Percentiles rank a stretch among this genome's conserved stretches.
Conservation (phyloP, 352 stramenopile genomes). For the Globisporangium canariense region DNA sequence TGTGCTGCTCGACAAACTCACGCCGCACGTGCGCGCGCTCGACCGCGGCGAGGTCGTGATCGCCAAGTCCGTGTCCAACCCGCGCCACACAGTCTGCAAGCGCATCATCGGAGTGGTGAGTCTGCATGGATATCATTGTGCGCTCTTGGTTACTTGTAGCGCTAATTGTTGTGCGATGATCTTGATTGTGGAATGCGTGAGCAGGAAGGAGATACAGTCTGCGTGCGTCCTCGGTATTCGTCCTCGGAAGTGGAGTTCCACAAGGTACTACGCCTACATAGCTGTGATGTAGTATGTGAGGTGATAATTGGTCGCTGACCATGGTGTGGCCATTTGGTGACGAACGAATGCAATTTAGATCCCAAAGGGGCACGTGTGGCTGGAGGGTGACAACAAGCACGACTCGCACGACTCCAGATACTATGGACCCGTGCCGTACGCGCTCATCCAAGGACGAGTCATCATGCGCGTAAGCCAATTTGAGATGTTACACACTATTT, state of each 20-base stretch:
- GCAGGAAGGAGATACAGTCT: constrained; percentile 78
- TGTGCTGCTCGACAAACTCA: constrained; percentile 87
- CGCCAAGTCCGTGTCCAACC: constrained; percentile 83
- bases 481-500: constrained; percentile 9
- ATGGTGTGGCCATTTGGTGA: neutral
- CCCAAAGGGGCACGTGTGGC: constrained; percentile 93
- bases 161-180: neutral
- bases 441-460: constrained; percentile 88
- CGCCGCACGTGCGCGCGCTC: constrained; percentile 59
- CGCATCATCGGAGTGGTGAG: constrained; percentile 76
- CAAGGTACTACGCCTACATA: constrained; percentile 31
- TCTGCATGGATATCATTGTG: neutral
- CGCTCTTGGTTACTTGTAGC: neutral
- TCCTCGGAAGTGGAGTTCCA: constrained; percentile 74
- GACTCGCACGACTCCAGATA: constrained; percentile 95
- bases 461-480: constrained; percentile 75
- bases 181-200: neutral
- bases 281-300: neutral
- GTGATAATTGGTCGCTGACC: neutral
- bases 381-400: constrained; percentile 96
- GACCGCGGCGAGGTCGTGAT: constrained; percentile 86
- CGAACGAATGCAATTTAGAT: constrained; percentile 28
- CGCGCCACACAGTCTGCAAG: constrained; percentile 87
- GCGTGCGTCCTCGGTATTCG: constrained; percentile 62
- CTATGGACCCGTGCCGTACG: constrained; percentile 93